A percentile compares a stretch with the other conserved stretches of the same genome.
phyloP scores from a whole-genome alignment of 257 asterid genomes.

The Fraxinus americana region DNA sequence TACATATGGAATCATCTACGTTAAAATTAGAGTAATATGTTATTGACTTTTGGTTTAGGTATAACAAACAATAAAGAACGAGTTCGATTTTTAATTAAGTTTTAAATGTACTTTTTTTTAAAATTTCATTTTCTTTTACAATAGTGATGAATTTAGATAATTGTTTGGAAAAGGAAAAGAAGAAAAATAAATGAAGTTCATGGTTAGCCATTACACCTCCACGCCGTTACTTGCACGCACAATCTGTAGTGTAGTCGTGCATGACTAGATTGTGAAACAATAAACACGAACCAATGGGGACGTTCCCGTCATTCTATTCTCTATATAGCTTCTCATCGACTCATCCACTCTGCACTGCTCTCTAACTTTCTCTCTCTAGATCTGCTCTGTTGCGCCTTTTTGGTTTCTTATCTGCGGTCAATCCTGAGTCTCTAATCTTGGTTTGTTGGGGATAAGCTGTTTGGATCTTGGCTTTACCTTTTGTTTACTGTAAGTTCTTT shows the following conservation, averaged over 20 bases:
- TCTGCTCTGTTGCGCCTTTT: constrained; percentile 26
- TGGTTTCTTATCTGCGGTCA: not conserved
- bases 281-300: not conserved
- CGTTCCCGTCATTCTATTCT: constrained; percentile 8
- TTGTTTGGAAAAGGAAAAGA: not conserved
- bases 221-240: constrained; percentile 5
- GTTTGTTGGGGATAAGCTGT: constrained; percentile 12
- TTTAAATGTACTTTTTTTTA: not conserved
- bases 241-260: not conserved
- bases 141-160: not conserved
- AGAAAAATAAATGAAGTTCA: not conserved
- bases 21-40: too few species aligned
- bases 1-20: too few species aligned
- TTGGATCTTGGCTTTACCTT: constrained; percentile 13
- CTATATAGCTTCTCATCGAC: constrained; percentile 51
- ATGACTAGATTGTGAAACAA: not conserved
- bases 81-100: not conserved
- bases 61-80: not conserved
- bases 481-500: constrained; percentile 34
- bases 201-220: not conserved
- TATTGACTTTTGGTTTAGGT: not conserved
- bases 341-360: constrained; percentile 48
- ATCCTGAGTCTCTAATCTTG: constrained; percentile 21
- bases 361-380: constrained; percentile 28
- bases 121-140: not conserved